phyloP scores from a whole-genome alignment of 805 yeast species.

The Saturnispora silvae region DNA sequence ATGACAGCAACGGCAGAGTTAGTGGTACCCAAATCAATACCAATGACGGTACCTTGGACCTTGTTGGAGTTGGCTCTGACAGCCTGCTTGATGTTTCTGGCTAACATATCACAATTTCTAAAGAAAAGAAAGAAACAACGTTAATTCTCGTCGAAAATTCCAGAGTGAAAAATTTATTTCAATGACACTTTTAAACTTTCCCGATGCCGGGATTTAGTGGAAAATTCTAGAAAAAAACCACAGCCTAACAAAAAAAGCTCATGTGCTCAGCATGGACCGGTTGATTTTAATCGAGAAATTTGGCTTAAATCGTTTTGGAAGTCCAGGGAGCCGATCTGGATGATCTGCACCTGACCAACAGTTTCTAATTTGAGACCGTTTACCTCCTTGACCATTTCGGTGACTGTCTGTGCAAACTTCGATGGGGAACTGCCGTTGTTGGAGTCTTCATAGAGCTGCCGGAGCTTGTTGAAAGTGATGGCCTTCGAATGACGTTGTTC shows the following conservation, averaged over 20 bases:
- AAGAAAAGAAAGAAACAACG: conserved; percentile 5
- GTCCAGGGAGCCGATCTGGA: conserved; percentile 1
- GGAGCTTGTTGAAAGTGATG: background rate
- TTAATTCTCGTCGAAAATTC: too few species aligned
- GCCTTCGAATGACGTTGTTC: conserved; percentile 2
- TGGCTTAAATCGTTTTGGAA: background rate
- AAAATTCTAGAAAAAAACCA: conserved; percentile 2
- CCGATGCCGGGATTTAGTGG: conserved; percentile 1
- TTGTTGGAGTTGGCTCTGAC: conserved; percentile 28
- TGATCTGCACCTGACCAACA: conserved; percentile 1
- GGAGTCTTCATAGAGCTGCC: conserved; percentile 2
- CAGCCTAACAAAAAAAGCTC: background rate
- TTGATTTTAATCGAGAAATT: too few species aligned
- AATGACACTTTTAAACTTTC: too few species aligned
- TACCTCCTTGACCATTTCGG: background rate
- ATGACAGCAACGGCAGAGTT: conserved; percentile 78
- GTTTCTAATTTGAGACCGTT: background rate
- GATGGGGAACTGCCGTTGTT: background rate
- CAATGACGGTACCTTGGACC: conserved; percentile 43
- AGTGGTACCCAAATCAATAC: conserved; percentile 80
- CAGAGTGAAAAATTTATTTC: background rate
- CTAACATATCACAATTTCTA: conserved; percentile 22
- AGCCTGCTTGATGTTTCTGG: conserved; percentile 26
- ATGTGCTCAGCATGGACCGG: background rate
- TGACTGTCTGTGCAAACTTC: conserved; percentile 1